These are phyloP conservation scores for Nicotiana undulata DNA, from an alignment of 257 asterid genomes.

Conservation along the genomic window DNA sequence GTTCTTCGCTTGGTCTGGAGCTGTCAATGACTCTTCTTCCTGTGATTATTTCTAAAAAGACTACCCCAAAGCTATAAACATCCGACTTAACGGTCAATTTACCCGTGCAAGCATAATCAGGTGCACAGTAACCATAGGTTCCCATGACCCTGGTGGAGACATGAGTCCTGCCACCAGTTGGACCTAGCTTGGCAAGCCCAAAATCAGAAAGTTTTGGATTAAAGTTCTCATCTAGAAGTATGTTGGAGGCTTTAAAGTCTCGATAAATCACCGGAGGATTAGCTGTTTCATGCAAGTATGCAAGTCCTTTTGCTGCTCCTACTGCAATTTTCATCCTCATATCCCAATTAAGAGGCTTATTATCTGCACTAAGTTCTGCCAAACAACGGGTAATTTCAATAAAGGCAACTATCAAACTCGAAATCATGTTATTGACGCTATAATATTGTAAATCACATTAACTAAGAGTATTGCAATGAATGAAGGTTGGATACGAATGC, in stretches of 20 bases:
- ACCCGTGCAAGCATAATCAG: conserved; percentile 69
- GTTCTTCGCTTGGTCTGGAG: conserved; percentile 56
- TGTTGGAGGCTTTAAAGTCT: conserved; percentile 80
- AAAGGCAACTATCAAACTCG: neutral
- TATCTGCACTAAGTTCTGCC: conserved; percentile 35
- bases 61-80: conserved; percentile 84
- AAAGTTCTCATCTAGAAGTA: conserved; percentile 48
- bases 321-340: conserved; percentile 61
- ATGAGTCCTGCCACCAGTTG: conserved; percentile 45
- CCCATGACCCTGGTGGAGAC: conserved; percentile 85
- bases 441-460: neutral
- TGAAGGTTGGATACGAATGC: neutral
- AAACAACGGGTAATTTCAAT: neutral
- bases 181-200: conserved; percentile 79
- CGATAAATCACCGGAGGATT: conserved; percentile 78
- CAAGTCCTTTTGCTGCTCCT: conserved; percentile 79
- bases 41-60: conserved; percentile 67
- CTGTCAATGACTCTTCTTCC: conserved; percentile 75
- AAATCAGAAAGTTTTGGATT: conserved; percentile 71
- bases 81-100: conserved; percentile 65
- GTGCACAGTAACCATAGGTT: conserved; percentile 84
- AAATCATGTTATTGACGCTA: neutral
- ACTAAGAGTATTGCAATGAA: neutral
- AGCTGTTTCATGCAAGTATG: conserved; percentile 75
- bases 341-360: conserved; percentile 51